These are phyloP conservation scores for Acmispon strigosus DNA, from an alignment of 306 rosid species.

Conservation along the genomic window DNA sequence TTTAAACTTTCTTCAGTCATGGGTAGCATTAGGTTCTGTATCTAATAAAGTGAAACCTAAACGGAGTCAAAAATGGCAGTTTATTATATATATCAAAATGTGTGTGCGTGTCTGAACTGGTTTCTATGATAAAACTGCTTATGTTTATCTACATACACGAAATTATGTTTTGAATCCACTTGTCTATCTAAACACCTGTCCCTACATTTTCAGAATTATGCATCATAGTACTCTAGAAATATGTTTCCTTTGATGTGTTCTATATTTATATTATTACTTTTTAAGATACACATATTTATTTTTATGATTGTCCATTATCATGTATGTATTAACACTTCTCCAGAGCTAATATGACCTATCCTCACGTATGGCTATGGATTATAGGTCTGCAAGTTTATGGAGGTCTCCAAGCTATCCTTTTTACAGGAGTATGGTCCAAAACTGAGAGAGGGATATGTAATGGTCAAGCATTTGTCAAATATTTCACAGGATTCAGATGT, in stretches of 20 bases:
- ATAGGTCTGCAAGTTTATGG: slow-evolving; percentile 97
- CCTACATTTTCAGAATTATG: slow-evolving; percentile 4
- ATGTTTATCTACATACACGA: neutral
- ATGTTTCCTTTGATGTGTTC: neutral
- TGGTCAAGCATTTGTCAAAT: slow-evolving; percentile 76
- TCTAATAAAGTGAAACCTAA: neutral
- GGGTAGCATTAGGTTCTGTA: neutral
- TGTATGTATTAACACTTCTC: neutral
- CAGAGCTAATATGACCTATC: neutral
- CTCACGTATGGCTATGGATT: slow-evolving; percentile 12
- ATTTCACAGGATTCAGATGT: slow-evolving; percentile 45
- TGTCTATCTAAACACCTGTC: neutral
- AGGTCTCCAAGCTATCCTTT: slow-evolving; percentile 91
- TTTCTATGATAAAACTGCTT: neutral
- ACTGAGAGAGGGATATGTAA: slow-evolving; percentile 82
- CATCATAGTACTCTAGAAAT: neutral
- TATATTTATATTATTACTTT: neutral
- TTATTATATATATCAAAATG: too few species aligned
- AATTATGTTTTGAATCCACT: neutral
- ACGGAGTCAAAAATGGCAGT: neutral
- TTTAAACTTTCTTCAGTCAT: neutral
- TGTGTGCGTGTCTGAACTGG: neutral
- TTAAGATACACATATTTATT: neutral
- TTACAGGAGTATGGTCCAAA: slow-evolving; percentile 93
- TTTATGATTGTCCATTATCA: slow-evolving; percentile 12